A percentile compares a stretch with the other conserved stretches of the same genome.
phyloP scores from a whole-genome alignment of 148 eudicot genomes.

The Rheum nobile region DNA sequence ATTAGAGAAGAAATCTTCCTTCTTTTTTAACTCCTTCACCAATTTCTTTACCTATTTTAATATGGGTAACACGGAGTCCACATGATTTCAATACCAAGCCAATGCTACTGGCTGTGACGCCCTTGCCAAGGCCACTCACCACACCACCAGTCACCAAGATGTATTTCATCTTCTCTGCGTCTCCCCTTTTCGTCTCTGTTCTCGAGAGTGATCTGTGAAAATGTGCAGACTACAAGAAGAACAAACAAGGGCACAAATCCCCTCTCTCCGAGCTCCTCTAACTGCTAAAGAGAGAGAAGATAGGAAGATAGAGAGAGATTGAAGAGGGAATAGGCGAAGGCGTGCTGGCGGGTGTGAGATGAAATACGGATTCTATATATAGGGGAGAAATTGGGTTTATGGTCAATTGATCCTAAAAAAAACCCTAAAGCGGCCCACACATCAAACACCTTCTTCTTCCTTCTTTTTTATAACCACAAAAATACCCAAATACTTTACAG shows the following conservation, averaged over 20 bases:
- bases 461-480: background rate
- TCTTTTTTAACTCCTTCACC: background rate
- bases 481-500: background rate
- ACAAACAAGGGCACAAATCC: background rate
- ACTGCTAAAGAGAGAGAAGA: background rate
- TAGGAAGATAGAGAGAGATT: background rate
- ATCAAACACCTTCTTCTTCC: background rate
- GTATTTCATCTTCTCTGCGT: slow-evolving; percentile 51
- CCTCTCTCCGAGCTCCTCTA: slow-evolving; percentile 3
- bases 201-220: slow-evolving; percentile 1
- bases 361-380: background rate
- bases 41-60: slow-evolving; percentile 57
- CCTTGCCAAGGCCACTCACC: slow-evolving; percentile 84
- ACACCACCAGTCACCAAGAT: slow-evolving; percentile 90
- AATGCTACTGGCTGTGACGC: slow-evolving; percentile 93
- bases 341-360: slow-evolving; percentile 6
- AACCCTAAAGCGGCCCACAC: slow-evolving; percentile 9
- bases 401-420: background rate
- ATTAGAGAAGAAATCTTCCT: background rate
- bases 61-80: slow-evolving; percentile 82
- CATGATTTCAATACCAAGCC: slow-evolving; percentile 77
- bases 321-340: background rate
- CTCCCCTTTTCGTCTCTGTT: background rate
- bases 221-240: background rate
- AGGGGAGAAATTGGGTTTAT: background rate